Percentiles rank a stretch among this genome's conserved stretches.
Conservation (phyloP, 2,329 filamentous ascomycete species). For the Colletotrichum tamarilloi region DNA sequence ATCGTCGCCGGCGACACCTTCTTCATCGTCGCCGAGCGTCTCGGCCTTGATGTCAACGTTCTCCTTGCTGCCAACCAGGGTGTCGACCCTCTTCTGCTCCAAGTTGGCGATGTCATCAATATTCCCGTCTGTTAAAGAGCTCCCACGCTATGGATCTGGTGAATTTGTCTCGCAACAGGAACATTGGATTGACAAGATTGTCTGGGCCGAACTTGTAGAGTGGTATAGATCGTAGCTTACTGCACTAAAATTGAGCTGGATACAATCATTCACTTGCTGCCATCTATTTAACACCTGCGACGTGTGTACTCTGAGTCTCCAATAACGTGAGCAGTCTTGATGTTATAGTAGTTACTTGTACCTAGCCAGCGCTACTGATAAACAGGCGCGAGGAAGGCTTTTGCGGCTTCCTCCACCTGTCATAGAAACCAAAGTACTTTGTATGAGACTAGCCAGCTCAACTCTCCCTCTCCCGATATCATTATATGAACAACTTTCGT, state of each 20-base stretch:
- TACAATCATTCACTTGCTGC: not conserved
- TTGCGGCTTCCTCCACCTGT: no score
- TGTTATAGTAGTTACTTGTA: no score
- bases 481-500: no score
- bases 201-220: not conserved
- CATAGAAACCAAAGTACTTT: no score
- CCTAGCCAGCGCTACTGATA: no score
- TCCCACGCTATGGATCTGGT: rapidly evolving
- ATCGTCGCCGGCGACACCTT: slow-evolving; percentile 19
- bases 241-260: not conserved
- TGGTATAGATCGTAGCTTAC: slow-evolving; percentile 2
- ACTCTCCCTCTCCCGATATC: no score
- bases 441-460: no score
- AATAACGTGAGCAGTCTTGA: no score
- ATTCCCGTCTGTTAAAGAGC: slow-evolving; percentile 17
- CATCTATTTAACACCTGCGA: no score
- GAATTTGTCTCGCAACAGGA: not conserved
- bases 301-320: no score
- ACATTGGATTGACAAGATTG: not conserved
- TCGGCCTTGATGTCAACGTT: slow-evolving; percentile 8
- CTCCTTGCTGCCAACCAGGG: slow-evolving; percentile 16
- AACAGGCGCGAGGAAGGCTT: no score
- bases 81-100: slow-evolving; percentile 10
- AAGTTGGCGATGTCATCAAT: slow-evolving; percentile 14
- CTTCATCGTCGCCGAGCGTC: slow-evolving; percentile 7